A percentile compares a stretch with the other conserved stretches of the same genome.
Evolutionary conservation across 2,329 filamentous ascomycete species (phyloP).

Genomic region (Alternaria consortialis): DNA sequence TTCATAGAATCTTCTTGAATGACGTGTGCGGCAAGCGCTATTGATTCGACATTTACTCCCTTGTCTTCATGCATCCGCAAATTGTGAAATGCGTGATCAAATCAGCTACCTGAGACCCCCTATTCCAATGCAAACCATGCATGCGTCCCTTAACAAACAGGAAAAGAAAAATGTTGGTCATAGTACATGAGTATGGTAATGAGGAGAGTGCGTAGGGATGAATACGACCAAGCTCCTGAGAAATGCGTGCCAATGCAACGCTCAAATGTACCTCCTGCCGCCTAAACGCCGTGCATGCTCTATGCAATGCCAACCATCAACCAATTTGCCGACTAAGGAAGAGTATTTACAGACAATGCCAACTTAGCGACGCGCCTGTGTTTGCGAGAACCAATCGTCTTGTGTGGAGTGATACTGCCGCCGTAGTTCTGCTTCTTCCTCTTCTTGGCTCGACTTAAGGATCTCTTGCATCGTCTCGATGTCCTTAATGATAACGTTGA

Average conservation of each 20-base stretch:
- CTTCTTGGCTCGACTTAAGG: conserved; percentile 52
- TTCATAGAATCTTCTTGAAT: no score
- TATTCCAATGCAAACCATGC: conserved; percentile 1
- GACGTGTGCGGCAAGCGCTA: background rate
- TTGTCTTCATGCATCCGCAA: background rate
- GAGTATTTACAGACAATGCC: background rate
- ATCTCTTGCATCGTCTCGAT: conserved; percentile 66
- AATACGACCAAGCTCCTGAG: background rate
- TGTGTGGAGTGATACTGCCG: conserved; percentile 13
- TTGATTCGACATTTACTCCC: background rate
- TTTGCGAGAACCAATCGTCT: conserved; percentile 17
- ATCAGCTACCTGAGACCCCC: background rate
- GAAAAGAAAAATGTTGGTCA: background rate
- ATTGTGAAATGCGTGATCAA: background rate
- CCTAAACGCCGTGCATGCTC: conserved; percentile 9
- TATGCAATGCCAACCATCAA: background rate
- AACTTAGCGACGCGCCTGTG: conserved; percentile 10
- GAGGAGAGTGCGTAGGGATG: background rate
- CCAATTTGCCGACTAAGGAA: background rate
- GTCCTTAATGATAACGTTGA: conserved; percentile 77
- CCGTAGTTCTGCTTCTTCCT: conserved; percentile 21
- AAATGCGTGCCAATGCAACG: conserved; percentile 2
- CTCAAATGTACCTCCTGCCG: background rate
- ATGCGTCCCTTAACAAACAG: background rate
- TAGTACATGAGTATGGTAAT: conserved; percentile 10